phyloP scores from a whole-genome alignment of 2,329 filamentous ascomycete genomes.

The Colletotrichum noveboracense region DNA sequence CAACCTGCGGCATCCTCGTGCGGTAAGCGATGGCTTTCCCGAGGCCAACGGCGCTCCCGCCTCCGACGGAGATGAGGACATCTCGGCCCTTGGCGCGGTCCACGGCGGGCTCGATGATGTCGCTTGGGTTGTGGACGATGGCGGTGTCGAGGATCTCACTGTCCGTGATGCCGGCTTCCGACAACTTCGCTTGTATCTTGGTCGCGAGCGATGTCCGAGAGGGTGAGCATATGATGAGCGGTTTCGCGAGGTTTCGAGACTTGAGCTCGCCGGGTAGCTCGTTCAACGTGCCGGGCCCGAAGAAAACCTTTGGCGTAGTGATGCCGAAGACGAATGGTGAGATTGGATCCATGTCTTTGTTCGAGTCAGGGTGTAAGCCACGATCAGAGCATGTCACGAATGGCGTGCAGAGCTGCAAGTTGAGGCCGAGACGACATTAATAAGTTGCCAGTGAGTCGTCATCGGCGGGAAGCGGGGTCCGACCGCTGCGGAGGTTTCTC shows the following conservation, averaged over 20 bases:
- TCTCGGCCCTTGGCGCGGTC: slow-evolving; percentile 47
- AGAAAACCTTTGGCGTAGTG: slow-evolving; percentile 36
- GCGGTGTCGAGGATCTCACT: slow-evolving; percentile 39
- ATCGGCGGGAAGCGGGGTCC: slow-evolving; percentile 18
- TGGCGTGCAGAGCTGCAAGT: not conserved
- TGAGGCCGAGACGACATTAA: not conserved
- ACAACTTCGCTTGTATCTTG: slow-evolving; percentile 32
- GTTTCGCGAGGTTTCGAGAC: slow-evolving; percentile 33
- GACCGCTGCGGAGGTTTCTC: not conserved
- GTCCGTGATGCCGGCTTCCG: slow-evolving; percentile 30
- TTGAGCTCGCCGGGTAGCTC: slow-evolving; percentile 38
- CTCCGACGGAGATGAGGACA: slow-evolving; percentile 65
- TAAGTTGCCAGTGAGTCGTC: not conserved
- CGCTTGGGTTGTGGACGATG: slow-evolving; percentile 30
- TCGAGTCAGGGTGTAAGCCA: not conserved
- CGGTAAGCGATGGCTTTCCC: slow-evolving; percentile 59
- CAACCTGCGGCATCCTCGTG: slow-evolving; percentile 61
- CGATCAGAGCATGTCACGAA: not conserved
- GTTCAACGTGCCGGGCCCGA: slow-evolving; percentile 35
- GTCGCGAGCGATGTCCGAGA: slow-evolving; percentile 39
- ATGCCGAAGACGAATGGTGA: slow-evolving; percentile 4
- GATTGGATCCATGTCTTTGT: not conserved
- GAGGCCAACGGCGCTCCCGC: slow-evolving; percentile 65
- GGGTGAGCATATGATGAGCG: slow-evolving; percentile 42
- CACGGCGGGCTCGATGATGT: slow-evolving; percentile 32